A percentile compares a stretch with the other conserved stretches of the same genome.
Evolutionary conservation across 331 rosid species (phyloP).

Genomic region (Pyracantha coccinea): DNA sequence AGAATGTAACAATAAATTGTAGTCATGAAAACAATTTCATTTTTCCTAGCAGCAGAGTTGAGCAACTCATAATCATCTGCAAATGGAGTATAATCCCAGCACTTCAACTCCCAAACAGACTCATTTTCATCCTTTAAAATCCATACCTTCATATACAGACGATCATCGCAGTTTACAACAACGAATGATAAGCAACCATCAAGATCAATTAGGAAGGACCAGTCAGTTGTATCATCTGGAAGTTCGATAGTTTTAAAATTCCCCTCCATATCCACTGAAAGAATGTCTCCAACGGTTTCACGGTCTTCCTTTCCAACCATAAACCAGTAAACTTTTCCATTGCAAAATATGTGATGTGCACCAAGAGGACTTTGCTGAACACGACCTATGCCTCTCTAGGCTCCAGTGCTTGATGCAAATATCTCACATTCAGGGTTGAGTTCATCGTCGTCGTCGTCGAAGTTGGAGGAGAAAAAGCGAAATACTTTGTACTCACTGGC

Average conservation of each 20-base stretch:
- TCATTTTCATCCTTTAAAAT: background rate
- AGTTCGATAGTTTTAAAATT: conserved; percentile 7
- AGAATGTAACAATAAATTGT: no score
- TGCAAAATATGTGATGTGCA: conserved; percentile 9
- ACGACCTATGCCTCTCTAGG: conserved; percentile 17
- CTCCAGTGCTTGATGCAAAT: conserved; percentile 10
- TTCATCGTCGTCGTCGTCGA: background rate
- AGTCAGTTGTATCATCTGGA: conserved; percentile 7
- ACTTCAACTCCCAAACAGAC: conserved; percentile 10
- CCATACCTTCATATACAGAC: conserved; percentile 2
- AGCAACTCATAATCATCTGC: background rate
- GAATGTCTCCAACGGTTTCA: conserved; percentile 6
- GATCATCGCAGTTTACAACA: conserved; percentile 1
- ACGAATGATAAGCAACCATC: conserved; percentile 17
- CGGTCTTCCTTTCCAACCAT: conserved; percentile 11
- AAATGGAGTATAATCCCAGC: conserved; percentile 6
- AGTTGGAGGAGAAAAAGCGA: conserved; percentile 6
- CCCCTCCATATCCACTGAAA: conserved; percentile 17
- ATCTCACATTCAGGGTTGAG: conserved; percentile 15
- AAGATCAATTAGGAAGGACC: conserved; percentile 13
- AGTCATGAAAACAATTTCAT: background rate
- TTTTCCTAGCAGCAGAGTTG: conserved; percentile 8
- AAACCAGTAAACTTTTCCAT: conserved; percentile 23
- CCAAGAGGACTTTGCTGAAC: conserved; percentile 16
- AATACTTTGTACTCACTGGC: conserved; percentile 15